Base-by-base conservation (phyloP, 164 flowering plant species). In the Vitis amurensis region DNA sequence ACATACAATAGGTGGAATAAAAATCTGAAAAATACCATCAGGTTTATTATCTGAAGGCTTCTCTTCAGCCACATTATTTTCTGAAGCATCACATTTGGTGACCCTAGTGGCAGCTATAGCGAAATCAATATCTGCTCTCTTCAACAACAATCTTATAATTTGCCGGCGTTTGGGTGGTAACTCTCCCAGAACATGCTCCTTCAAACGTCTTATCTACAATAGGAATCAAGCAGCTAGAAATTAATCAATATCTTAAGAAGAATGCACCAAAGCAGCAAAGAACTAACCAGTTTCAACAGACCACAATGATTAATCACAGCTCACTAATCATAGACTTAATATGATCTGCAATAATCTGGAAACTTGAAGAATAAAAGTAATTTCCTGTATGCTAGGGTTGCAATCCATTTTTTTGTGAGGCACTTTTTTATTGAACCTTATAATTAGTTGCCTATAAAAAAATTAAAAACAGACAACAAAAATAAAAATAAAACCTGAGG, bases 91-190 rank as follows among this genome's bases (percentile, higher is more conserved):
- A 67, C 11, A 52, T 37, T 68, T 70, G 65, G 49, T 16, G 19
- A 17, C 71, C 55, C 61, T 70, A 17, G 74, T 56, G 70, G 84
- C 79, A 69, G 82, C 75, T 71, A 73, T 82, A 15, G 98, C 92
- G 1, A 74, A 74, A 69, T 60, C 71, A 68, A 91, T 80, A 78
- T 93, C 95, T 59, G 89, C 78, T 79, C 61, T 87, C 73, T 75
- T 87, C 73, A 96, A 71, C 59, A 73, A 63, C 70, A 96, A 66
- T 64, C 86, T 84, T 66, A 96, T 81, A 30, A 96, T 82, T 74
- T 96, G 97, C 16, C 98, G 79, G 16, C 97, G 94, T 72, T 88
- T 91, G 53, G 99, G 98, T 14, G 98, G 99, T 63, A 96, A 81
- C 69, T 96, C 87, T 14, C 74, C 71, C 76, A 93, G 59, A 71